Conservation (phyloP, 305 asterid genomes). For the Solanum hybrid region DNA sequence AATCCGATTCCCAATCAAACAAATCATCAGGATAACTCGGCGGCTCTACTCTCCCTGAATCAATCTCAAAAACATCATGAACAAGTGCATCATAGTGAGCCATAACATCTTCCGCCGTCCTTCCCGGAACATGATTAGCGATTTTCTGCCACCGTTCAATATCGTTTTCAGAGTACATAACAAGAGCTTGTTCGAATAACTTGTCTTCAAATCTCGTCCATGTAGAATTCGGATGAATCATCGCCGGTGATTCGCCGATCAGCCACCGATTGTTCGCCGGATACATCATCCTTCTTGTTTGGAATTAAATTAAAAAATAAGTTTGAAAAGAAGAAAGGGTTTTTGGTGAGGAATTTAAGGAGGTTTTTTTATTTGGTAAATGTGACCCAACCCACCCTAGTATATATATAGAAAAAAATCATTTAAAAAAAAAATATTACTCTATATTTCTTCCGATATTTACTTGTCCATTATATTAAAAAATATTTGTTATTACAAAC, state of each 20-base stretch:
- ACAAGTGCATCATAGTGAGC: constrained; percentile 51
- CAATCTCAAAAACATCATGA: constrained; percentile 49
- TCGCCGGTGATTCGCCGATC: background rate
- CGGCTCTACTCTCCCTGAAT: constrained; percentile 58
- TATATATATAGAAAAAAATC: background rate
- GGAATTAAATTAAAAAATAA: background rate
- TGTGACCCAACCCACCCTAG: background rate
- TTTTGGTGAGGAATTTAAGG: constrained; percentile 9
- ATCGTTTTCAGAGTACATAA: constrained; percentile 46
- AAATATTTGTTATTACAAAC: no score
- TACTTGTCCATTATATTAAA: background rate
- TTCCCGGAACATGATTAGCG: constrained; percentile 39
- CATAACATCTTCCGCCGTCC: constrained; percentile 42
- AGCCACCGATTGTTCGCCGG: constrained; percentile 14
- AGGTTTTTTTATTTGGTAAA: background rate
- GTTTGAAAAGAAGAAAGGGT: background rate
- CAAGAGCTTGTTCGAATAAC: constrained; percentile 51
- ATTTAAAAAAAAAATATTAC: no score
- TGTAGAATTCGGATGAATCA: background rate
- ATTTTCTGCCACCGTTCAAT: constrained; percentile 55
- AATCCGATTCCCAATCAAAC: constrained; percentile 24
- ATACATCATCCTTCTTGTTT: constrained; percentile 15
- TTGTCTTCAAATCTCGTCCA: constrained; percentile 66
- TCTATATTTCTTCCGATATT: background rate
- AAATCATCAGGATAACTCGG: constrained; percentile 51